Conservation (phyloP, 78 protist species). For the Trichosphaerium sp. region DNA sequence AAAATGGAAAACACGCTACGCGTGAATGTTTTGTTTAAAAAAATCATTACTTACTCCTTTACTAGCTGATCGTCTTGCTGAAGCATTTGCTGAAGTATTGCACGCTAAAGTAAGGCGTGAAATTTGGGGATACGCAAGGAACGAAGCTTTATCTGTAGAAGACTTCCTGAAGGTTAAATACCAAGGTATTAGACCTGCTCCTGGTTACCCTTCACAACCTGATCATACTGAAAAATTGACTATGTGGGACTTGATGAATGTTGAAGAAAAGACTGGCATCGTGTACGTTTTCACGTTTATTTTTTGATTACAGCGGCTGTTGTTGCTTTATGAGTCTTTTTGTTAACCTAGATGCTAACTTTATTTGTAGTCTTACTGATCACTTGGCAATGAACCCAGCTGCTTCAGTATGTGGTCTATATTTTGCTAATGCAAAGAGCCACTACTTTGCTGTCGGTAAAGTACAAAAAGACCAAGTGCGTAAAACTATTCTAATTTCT, state of each 20-base stretch:
- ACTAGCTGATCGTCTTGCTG: conserved; percentile 75
- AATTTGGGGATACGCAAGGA: conserved; percentile 84
- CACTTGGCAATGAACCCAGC: conserved; percentile 93
- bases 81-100: conserved; percentile 87
- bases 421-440: conserved; percentile 74
- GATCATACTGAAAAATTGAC: conserved; percentile 95
- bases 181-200: conserved; percentile 96
- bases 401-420: conserved; percentile 89
- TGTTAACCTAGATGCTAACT: not conserved
- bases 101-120: conserved; percentile 80
- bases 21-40: no score
- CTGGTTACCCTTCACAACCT: conserved; percentile 97
- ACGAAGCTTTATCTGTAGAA: conserved; percentile 50
- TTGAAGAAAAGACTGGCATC: conserved; percentile 10
- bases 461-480: conserved; percentile 83
- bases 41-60: no score
- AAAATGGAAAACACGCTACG: no score
- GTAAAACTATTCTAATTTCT: not conserved
- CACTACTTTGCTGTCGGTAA: conserved; percentile 95
- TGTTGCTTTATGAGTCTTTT: not conserved
- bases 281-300: not conserved
- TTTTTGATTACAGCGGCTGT: not conserved
- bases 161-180: conserved; percentile 67
- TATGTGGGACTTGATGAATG: conserved; percentile 71
- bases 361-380: conserved; percentile 75